Conservation (phyloP, 2,329 filamentous ascomycete species). For the Penicillium expansum region DNA sequence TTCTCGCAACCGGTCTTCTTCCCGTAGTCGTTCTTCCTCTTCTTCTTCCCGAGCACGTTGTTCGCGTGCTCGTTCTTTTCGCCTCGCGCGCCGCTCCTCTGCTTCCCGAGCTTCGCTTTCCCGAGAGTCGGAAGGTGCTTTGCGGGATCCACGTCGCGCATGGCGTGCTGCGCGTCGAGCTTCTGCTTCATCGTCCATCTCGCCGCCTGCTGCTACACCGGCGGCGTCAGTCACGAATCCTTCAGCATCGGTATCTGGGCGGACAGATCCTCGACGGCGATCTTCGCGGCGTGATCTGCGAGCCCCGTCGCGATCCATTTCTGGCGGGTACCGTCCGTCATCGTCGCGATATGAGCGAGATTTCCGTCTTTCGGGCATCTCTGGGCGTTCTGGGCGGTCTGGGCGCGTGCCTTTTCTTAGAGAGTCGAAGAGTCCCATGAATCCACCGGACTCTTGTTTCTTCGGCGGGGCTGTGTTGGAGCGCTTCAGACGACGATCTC, state of each 20-base stretch:
- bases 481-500: conserved; percentile 56
- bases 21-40: conserved; percentile 30
- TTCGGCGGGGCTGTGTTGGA: conserved; percentile 61
- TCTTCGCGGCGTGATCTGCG: conserved; percentile 38
- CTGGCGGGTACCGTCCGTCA: conserved; percentile 31
- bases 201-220: conserved; percentile 32
- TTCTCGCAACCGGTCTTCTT: conserved; percentile 1
- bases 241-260: conserved; percentile 51
- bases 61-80: conserved; percentile 36
- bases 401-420: conserved; percentile 32
- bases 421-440: conserved; percentile 63
- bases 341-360: conserved; percentile 40
- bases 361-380: conserved; percentile 37
- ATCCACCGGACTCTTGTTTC: conserved; percentile 54
- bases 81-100: conserved; percentile 33
- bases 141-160: conserved; percentile 48
- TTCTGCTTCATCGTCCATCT: conserved; percentile 56
- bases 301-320: conserved; percentile 38
- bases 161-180: conserved; percentile 62
- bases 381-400: conserved; percentile 14
- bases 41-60: conserved; percentile 47
- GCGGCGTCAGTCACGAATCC: conserved; percentile 45
- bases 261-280: conserved; percentile 39
- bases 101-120: conserved; percentile 39
- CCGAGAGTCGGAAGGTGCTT: conserved; percentile 37